Base-by-base conservation (phyloP, 331 rosid genomes). In the Arachis monticola region DNA sequence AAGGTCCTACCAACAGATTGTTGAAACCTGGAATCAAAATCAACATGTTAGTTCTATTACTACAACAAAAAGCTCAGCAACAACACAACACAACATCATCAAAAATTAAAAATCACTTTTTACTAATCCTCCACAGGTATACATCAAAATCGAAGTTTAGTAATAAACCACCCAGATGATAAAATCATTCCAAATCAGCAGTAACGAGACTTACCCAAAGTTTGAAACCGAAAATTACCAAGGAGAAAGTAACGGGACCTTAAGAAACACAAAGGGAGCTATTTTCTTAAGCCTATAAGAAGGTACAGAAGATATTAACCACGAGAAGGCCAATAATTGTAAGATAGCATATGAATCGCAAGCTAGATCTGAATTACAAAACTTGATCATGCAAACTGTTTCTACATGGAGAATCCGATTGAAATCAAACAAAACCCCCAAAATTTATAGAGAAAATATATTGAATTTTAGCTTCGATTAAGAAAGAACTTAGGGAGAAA, bases 1-100 rank as follows among this genome's bases (percentile, higher is more conserved):
- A 74, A 69, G 64, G 58, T 55, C 83, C 86, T 48, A 66, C 74
- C 77, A 72, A 86, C 78, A 73, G 82, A 80, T 69, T 10, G 84
- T 84, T 80, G 83, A 82, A 48, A 75, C 85, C 90, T 85, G 77
- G 9, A 85, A n/a, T 32, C 11, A 7, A 38, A 66, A 6, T 32
- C 35, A 67, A 72, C 50, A 42, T 0, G 32, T 64, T n/a, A 78
- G 67, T 50, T 27, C 2, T 40, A 51, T 53, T 30, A 35, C 55
- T 6, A 57, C 3, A 1, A 47, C 30, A 63, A 35, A 1, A 67
- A 35, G 30, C 51, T 60, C 46, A 27, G 31, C 32, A 14, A 30
- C 8, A 57, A 27, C 12, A n/a, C 38, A 48, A 45, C 48, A 50
- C 4, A 35, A 35, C 22, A 17, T 17, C 40, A 35, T 2, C 40